Percentiles rank a stretch among this genome's conserved stretches.
These are phyloP conservation scores for Neopestalotiopsis sp. DNA, from an alignment of 2,329 filamentous ascomycete genomes.

Conservation along the genomic window DNA sequence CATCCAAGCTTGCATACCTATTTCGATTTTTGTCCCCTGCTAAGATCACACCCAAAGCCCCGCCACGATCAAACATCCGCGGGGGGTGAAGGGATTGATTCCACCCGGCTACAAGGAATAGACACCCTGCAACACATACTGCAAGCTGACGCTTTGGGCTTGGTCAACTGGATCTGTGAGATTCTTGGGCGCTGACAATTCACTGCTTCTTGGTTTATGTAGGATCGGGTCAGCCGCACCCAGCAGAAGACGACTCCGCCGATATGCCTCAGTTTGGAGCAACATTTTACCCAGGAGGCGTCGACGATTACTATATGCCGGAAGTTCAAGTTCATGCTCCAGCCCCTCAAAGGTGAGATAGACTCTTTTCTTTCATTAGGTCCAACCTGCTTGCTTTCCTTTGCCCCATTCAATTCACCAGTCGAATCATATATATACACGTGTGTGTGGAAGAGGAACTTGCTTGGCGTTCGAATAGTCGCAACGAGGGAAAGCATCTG, in stretches of 20 bases:
- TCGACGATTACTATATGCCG: constrained; percentile 66
- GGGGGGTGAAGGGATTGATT: constrained; percentile 13
- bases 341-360: constrained; percentile 59
- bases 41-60: constrained; percentile 14
- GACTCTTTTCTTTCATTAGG: constrained; percentile 20
- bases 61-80: constrained; percentile 9
- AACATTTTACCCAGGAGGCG: constrained; percentile 63
- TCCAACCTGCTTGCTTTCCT: constrained; percentile 17
- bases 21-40: neutral
- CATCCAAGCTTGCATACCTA: neutral
- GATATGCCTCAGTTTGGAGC: constrained; percentile 56
- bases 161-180: constrained; percentile 12
- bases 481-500: neutral
- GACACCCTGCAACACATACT: constrained; percentile 8
- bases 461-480: neutral
- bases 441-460: neutral
- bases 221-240: constrained; percentile 34
- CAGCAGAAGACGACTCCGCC: constrained; percentile 37
- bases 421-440: constrained; percentile 9
- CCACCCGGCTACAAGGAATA: constrained; percentile 11
- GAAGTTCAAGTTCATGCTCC: constrained; percentile 65
- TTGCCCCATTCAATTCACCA: constrained; percentile 5
- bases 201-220: constrained; percentile 32
- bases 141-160: constrained; percentile 10
- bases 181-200: constrained; percentile 19